Evolutionary conservation across 192 early-diverging fungal species (phyloP).

Genomic region (Backusella sp.): DNA sequence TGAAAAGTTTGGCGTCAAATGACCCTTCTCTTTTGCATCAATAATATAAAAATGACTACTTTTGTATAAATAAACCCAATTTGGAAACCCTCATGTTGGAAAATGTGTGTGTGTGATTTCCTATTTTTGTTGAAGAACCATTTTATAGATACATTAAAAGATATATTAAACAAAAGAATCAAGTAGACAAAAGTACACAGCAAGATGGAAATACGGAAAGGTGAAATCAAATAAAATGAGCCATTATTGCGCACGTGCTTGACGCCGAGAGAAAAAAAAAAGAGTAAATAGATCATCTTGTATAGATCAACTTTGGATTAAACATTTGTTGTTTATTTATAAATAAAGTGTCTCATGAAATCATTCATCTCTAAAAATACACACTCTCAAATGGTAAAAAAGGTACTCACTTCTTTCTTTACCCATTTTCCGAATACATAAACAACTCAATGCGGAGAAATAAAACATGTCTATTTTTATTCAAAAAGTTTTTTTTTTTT

Average conservation of each 20-base stretch:
- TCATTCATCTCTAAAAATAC: no score
- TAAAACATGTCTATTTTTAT: neutral
- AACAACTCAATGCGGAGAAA: neutral
- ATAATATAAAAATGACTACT: neutral
- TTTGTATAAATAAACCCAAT: neutral
- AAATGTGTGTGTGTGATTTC: neutral
- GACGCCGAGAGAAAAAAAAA: no score
- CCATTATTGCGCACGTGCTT: neutral
- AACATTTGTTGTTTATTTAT: no score
- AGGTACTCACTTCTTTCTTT: no score
- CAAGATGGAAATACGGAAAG: neutral
- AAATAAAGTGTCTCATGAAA: no score
- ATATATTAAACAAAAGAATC: no score
- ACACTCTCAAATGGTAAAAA: no score
- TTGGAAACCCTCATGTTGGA: neutral
- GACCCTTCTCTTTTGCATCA: neutral
- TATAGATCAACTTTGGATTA: no score
- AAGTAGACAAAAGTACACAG: no score
- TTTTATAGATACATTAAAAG: neutral
- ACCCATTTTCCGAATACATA: no score
- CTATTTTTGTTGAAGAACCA: neutral
- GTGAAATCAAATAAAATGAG: neutral
- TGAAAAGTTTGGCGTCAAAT: neutral
- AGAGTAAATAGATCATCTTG: no score
- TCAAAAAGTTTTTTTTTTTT: neutral